These are phyloP conservation scores for Fagopyrum tataricum DNA, from an alignment of 148 eudicot species.

Conservation along the genomic window DNA sequence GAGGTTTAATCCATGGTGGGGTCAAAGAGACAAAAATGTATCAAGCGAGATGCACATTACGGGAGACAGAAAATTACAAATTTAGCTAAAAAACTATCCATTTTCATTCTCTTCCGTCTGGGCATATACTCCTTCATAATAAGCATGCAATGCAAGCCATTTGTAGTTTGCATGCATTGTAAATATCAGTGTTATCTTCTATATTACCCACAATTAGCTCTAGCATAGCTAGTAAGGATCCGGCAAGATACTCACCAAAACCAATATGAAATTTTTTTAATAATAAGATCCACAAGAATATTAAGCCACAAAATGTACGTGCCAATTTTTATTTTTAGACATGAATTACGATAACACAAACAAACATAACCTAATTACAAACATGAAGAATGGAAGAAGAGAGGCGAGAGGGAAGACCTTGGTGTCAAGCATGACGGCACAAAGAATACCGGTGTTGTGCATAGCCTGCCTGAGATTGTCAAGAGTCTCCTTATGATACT, in stretches of 20 bases:
- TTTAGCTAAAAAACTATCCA: not conserved
- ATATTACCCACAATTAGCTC: not conserved
- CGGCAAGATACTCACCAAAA: not conserved
- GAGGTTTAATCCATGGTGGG: not conserved
- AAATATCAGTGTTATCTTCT: not conserved
- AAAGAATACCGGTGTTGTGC: conserved; percentile 56
- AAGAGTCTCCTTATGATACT: conserved; percentile 58
- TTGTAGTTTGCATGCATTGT: not conserved
- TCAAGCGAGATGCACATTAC: not conserved
- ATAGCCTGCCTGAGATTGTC: conserved; percentile 53
- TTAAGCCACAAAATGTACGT: not conserved
- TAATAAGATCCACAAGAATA: not conserved
- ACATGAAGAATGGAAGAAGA: not conserved
- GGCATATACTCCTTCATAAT: not conserved
- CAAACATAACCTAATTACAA: not conserved
- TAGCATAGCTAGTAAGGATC: not conserved
- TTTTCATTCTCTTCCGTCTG: not conserved
- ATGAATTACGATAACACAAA: not conserved
- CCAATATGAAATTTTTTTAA: not conserved
- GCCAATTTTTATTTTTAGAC: not conserved
- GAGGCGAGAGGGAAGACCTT: conserved; percentile 28
- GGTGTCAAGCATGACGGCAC: conserved; percentile 74
- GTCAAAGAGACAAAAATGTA: not conserved
- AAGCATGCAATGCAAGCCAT: not conserved
- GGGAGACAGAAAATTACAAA: not conserved